phyloP scores from a whole-genome alignment of 306 rosid genomes.

The Fragaria nilgerrensis region DNA sequence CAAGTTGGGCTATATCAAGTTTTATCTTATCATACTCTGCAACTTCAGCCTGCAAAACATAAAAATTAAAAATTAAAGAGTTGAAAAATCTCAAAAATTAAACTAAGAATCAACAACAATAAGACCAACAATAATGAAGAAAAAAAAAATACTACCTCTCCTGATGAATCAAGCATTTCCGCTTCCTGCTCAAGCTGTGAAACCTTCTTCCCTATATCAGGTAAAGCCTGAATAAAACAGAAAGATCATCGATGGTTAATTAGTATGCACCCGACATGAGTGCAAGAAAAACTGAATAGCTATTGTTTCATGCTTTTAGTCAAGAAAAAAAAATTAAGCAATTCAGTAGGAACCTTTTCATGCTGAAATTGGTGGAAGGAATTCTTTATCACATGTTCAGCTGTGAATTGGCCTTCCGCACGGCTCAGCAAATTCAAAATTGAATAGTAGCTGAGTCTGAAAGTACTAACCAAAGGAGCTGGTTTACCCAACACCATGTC shows the following conservation, averaged over 20 bases:
- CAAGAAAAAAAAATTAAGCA: conserved; percentile 7
- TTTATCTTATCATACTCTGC: conserved; percentile 88
- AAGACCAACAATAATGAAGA: neutral
- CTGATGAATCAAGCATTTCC: conserved; percentile 77
- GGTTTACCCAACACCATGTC: conserved; percentile 99
- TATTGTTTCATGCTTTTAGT: neutral
- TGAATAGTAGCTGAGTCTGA: conserved; percentile 98
- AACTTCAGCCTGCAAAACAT: conserved; percentile 65
- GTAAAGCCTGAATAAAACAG: conserved; percentile 63
- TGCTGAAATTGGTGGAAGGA: conserved; percentile 96
- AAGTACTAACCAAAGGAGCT: conserved; percentile 93
- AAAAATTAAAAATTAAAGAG: conserved; percentile 11
- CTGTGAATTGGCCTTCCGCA: conserved; percentile 97
- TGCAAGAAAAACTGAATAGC: conserved; percentile 3
- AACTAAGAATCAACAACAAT: conserved; percentile 17
- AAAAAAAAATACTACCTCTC: conserved; percentile 61
- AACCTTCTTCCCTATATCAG: conserved; percentile 81
- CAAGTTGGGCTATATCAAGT: conserved; percentile 76
- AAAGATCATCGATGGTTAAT: conserved; percentile 16
- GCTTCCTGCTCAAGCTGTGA: conserved; percentile 86
- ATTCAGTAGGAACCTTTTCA: conserved; percentile 68
- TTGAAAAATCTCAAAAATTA: neutral
- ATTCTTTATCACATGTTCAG: conserved; percentile 89
- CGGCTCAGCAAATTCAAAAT: conserved; percentile 97
- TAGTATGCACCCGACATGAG: conserved; percentile 12